Evolutionary conservation across 225 moss, liverwort and hornwort species (phyloP), one percentile per base, ranked within the genome.

Genomic region (Pleurozium schreberi): DNA sequence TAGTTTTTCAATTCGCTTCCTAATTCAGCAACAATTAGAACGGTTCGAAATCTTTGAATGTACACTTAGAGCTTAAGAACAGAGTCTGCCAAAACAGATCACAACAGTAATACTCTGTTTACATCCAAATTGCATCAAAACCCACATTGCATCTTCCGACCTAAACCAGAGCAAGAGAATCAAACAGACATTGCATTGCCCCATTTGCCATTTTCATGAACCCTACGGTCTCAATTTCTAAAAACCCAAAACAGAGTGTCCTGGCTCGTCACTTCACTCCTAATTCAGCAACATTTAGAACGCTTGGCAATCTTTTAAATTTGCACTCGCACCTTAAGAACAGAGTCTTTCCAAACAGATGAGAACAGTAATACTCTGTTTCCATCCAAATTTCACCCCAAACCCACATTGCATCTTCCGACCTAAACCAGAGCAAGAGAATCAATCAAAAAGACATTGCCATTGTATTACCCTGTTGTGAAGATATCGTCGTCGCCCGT

Each of bases 401-500:
- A 60, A 31, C 31, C 20, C 25, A 49, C 34, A 82, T 36, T 49
- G 36, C 36, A 50, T 65, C 65, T 34, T 64, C 36, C 36, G 26
- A 49, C 38, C 50, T 83, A 49, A 64, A 34, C 49, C 34, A 64
- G 49, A 36, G 82, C 63, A 64, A 25, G 34, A 65, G 65, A 83
- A 64, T 45, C 82, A 65, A 63, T 49, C 50, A 49, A 66, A 27
- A 26, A 49, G 65, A 38, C 36, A 76, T 75, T 58, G 79, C 20
- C 80, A 23, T 64, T 82, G 64, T 36, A 36, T 78, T 85, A 95
- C 93, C 91, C 92, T 38, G 90, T 95, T 73, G 89, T 93, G 43
- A 90, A 87, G 42, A 88, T 84, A 91, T 96, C 94, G 42, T 97
- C 95, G 53, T 96, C 96, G 64, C 97, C 98, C 11, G 85, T 89